phyloP scores from a whole-genome alignment of 345 rosid species.

The Dovyalis caffra region DNA sequence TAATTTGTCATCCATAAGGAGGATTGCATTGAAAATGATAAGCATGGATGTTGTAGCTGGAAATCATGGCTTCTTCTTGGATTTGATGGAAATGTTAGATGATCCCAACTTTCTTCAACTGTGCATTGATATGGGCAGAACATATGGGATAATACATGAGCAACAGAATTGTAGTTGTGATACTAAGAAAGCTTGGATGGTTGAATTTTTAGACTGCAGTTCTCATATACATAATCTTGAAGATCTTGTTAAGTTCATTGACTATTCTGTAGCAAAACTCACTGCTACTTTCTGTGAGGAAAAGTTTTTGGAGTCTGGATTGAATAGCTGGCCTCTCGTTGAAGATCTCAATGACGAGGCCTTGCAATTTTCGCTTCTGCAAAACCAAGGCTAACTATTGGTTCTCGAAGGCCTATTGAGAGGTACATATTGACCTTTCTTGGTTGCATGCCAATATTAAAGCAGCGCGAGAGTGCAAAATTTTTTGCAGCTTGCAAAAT shows the following conservation, averaged over 20 bases:
- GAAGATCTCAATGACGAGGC: not conserved
- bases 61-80: constrained; percentile 34
- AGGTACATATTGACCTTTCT: not conserved
- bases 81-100: constrained; percentile 38
- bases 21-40: constrained; percentile 50
- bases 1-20: constrained; percentile 51
- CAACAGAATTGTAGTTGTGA: constrained; percentile 25
- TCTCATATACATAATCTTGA: constrained; percentile 42
- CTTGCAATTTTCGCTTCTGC: not conserved
- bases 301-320: constrained; percentile 13
- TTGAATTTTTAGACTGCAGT: constrained; percentile 25
- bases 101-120: constrained; percentile 56
- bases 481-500: not conserved
- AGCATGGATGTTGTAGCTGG: constrained; percentile 37
- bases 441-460: not conserved
- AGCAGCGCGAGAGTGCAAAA: not conserved
- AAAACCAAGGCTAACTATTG: not conserved
- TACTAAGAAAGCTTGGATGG: constrained; percentile 29
- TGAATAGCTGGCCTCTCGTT: constrained; percentile 3
- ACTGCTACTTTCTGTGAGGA: constrained; percentile 15
- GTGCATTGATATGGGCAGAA: constrained; percentile 41
- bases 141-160: constrained; percentile 45
- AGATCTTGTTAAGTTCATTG: constrained; percentile 57
- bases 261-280: constrained; percentile 29
- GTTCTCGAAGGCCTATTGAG: not conserved